Evolutionary conservation across 2,329 filamentous ascomycete genomes (phyloP).

Genomic region (Colletotrichum scovillei): DNA sequence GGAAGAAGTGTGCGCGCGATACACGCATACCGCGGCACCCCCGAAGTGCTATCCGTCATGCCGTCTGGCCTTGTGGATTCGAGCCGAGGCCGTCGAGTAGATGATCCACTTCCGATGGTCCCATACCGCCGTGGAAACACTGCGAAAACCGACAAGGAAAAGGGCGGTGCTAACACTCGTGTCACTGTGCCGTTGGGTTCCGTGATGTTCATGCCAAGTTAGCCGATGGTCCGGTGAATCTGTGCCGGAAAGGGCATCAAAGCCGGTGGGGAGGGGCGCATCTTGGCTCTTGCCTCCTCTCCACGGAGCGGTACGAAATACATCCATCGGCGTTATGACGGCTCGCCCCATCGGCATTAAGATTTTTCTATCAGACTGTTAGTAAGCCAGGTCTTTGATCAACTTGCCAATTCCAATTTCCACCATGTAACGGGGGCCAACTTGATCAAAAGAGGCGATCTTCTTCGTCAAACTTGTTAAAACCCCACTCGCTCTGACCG

Average conservation of each 20-base stretch:
- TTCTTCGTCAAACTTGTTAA: background rate
- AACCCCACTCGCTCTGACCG: constrained; percentile 23
- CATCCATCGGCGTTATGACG: constrained; percentile 27
- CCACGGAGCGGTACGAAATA: background rate
- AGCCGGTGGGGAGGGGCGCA: constrained; percentile 3
- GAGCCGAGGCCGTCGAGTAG: constrained; percentile 17
- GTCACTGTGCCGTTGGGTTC: too few relatives aligned
- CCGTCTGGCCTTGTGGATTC: background rate
- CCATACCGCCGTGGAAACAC: constrained; percentile 1
- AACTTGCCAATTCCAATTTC: background rate
- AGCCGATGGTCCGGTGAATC: background rate
- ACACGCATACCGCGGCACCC: constrained; percentile 2
- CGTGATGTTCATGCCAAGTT: background rate
- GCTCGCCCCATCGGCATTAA: constrained; percentile 25
- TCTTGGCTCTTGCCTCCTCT: background rate
- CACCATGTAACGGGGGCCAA: background rate
- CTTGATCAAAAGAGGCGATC: background rate
- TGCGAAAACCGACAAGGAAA: background rate
- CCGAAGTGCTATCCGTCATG: background rate
- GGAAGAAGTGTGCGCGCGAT: background rate
- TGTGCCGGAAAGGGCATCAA: constrained; percentile 17
- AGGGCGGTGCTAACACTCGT: background rate
- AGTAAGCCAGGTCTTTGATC: background rate
- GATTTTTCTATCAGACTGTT: background rate
- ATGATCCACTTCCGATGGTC: constrained; percentile 1